Percentiles rank a stretch among this genome's conserved stretches.
Evolutionary conservation across 1,284 basidiomycete species (phyloP).

Genomic region (Ustilago loliicola): DNA sequence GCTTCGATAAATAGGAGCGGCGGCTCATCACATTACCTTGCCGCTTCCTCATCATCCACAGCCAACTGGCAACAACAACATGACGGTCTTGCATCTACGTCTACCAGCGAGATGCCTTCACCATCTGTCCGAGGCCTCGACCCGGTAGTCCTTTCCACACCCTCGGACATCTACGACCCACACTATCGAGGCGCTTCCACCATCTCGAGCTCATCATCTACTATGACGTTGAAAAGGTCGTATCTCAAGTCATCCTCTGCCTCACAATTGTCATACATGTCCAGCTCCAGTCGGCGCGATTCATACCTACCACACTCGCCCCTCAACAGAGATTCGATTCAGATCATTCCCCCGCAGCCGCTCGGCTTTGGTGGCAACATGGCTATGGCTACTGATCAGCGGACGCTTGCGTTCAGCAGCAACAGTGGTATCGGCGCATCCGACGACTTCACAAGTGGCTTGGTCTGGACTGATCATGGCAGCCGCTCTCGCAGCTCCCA

Average conservation of each 20-base stretch:
- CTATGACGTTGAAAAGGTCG: slow-evolving; percentile 58
- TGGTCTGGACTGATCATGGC: slow-evolving; percentile 42
- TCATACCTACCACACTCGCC: slow-evolving; percentile 64
- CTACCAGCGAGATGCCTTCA: slow-evolving; percentile 40
- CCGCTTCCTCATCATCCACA: slow-evolving; percentile 18
- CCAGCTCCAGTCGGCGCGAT: slow-evolving; percentile 36
- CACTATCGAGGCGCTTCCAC: slow-evolving; percentile 31
- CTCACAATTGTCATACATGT: slow-evolving; percentile 40
- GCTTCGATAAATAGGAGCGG: slow-evolving; percentile 11
- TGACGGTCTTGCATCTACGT: slow-evolving; percentile 35
- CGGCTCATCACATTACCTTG: slow-evolving; percentile 20
- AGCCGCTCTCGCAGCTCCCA: slow-evolving; percentile 3
- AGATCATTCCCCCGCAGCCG: slow-evolving; percentile 63
- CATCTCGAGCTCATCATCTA: slow-evolving; percentile 51
- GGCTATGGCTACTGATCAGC: slow-evolving; percentile 60
- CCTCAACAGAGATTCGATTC: slow-evolving; percentile 58
- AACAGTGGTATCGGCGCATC: slow-evolving; percentile 51
- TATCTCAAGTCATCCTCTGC: slow-evolving; percentile 46
- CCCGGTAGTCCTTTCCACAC: slow-evolving; percentile 29
- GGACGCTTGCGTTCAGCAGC: slow-evolving; percentile 59
- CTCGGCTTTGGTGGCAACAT: slow-evolving; percentile 61
- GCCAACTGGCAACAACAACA: slow-evolving; percentile 20
- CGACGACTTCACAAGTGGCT: slow-evolving; percentile 54
- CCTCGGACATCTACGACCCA: slow-evolving; percentile 43
- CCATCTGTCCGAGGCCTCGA: slow-evolving; percentile 31